phyloP scores from a whole-genome alignment of 805 yeast species.

The Metschnikowia kofuensis region DNA sequence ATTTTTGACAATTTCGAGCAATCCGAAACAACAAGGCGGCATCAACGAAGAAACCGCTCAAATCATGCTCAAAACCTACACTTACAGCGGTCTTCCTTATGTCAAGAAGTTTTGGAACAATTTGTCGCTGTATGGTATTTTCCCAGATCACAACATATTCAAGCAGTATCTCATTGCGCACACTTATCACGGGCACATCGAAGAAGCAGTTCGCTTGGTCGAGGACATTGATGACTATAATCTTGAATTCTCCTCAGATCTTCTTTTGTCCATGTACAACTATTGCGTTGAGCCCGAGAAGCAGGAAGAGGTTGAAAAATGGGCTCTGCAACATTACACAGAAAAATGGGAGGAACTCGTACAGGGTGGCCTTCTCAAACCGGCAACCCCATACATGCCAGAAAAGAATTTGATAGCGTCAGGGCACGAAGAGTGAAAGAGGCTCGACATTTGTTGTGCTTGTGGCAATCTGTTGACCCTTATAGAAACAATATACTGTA shows the following conservation, averaged over 20 bases:
- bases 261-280: slow-evolving; percentile 47
- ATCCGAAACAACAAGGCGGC: slow-evolving; percentile 46
- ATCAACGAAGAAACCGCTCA: slow-evolving; percentile 62
- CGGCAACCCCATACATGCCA: slow-evolving; percentile 30
- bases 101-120: slow-evolving; percentile 63
- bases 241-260: slow-evolving; percentile 40
- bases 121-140: slow-evolving; percentile 49
- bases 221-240: slow-evolving; percentile 48
- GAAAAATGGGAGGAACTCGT: slow-evolving; percentile 28
- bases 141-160: slow-evolving; percentile 51
- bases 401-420: slow-evolving; percentile 27
- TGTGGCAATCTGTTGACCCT: too few species aligned
- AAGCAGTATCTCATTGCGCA: slow-evolving; percentile 66
- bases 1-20: slow-evolving; percentile 56
- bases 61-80: slow-evolving; percentile 63
- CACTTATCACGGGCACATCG: slow-evolving; percentile 60
- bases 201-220: slow-evolving; percentile 53
- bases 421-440: slow-evolving; percentile 3
- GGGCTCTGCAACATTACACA: slow-evolving; percentile 31
- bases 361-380: slow-evolving; percentile 24
- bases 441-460: neutral
- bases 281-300: slow-evolving; percentile 33
- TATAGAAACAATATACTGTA: too few species aligned
- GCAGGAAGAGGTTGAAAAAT: slow-evolving; percentile 29
- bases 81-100: slow-evolving; percentile 51